Evolutionary conservation across 768 basidiomycete species (phyloP).

Genomic region (Thelephora aurantiotincta): DNA sequence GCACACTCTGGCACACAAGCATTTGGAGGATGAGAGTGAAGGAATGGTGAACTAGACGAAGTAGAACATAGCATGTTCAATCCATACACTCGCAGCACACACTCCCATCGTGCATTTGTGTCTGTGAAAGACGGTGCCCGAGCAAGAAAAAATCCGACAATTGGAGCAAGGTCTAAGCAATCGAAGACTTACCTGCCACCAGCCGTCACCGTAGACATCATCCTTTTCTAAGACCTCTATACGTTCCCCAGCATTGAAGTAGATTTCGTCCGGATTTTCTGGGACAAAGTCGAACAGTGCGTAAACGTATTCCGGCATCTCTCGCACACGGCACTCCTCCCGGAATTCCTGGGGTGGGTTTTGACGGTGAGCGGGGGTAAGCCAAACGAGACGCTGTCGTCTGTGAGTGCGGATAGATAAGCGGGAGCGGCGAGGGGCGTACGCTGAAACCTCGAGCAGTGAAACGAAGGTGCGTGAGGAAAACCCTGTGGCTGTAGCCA

Average conservation of each 20-base stretch:
- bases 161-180: not conserved
- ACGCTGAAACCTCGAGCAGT: no score
- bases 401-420: no score
- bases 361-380: not conserved
- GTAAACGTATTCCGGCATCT: constrained; percentile 75
- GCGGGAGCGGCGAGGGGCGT: no score
- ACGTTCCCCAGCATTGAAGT: constrained; percentile 72
- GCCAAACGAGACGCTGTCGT: not conserved
- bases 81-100: not conserved
- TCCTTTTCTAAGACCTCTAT: constrained; percentile 91
- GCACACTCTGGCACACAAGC: not conserved
- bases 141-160: not conserved
- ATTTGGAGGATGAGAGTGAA: not conserved
- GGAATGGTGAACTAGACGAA: not conserved
- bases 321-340: not conserved
- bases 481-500: no score
- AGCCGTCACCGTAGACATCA: constrained; percentile 86
- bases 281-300: constrained; percentile 81
- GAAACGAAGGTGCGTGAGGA: no score
- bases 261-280: constrained; percentile 89
- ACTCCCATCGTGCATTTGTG: not conserved
- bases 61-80: not conserved
- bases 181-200: constrained; percentile 67
- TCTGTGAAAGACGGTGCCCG: not conserved
- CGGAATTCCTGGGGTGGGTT: not conserved